Base-by-base conservation (phyloP, 2,329 filamentous ascomycete genomes). In the Fusarium pseudonygamai region DNA sequence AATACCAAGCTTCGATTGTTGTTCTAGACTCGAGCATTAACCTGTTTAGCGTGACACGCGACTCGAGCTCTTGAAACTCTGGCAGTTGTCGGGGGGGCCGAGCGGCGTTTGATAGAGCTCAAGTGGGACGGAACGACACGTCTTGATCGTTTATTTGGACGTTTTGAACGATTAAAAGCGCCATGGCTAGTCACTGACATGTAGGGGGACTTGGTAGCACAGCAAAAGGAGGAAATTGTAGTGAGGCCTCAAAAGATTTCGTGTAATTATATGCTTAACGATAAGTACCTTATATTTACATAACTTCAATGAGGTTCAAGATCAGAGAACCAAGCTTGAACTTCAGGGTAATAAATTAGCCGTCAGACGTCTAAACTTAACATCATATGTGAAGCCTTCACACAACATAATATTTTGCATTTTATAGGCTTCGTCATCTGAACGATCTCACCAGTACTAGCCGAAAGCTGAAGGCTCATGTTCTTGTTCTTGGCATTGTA, bases 21-120 rank as follows among this genome's bases (percentile, higher is more conserved):
- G 53, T 47, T 60, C 58, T 60, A 36, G 49, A 56, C 39, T 49
- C 36, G 4, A 65, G 30, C 36, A 59, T 58, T n/a, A 40, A 43
- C 43, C 20, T 47, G n/a, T 43, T 61, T 75, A 75, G 72, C 65
- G 69, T 57, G 52, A 49, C 28, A 47, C 64, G 53, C 60, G 60
- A 74, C 64, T 66, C 71, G 32, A 53, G 37, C 30, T 53, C 45
- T 52, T 60, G 55, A 61, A 67, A 64, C 70, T 52, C 36, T 34
- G 59, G 37, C 57, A 59, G 45, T 49, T 63, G 40, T 71, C 70
- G 57, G 66, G 34, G 53, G 28, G 36, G 39, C 66, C 58, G 66
- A 70, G 57, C 67, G 65, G 52, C 36, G 26, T 69, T 30, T 60
- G 37, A 40, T 43, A 63, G 26, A 60, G 69, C 49, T 64, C 59